Conservation (phyloP, 495 filamentous ascomycete genomes). For the Tuber borchii region DNA sequence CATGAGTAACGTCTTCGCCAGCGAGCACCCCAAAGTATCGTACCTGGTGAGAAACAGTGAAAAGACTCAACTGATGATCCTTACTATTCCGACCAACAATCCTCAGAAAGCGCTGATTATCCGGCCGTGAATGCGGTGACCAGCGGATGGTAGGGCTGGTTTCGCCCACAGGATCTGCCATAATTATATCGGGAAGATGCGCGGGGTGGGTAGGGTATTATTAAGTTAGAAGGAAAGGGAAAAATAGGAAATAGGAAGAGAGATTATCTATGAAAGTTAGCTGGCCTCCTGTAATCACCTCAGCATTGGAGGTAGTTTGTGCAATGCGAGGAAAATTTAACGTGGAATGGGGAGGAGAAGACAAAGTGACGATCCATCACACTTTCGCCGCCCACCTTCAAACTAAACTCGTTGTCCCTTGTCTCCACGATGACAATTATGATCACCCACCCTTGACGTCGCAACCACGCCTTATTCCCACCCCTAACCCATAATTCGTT, state of each 20-base stretch:
- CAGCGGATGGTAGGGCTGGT: slow-evolving; percentile 52
- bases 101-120: slow-evolving; percentile 65
- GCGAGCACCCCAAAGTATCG: slow-evolving; percentile 4
- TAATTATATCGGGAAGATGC: background rate
- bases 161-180: slow-evolving; percentile 12
- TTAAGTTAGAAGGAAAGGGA: background rate
- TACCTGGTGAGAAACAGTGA: slow-evolving; percentile 59
- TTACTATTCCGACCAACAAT: slow-evolving; percentile 59
- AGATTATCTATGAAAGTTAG: slow-evolving; percentile 3
- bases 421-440: background rate
- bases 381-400: background rate
- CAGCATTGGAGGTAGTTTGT: background rate
- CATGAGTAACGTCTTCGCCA: background rate
- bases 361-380: background rate
- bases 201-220: background rate
- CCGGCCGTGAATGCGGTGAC: slow-evolving; percentile 70
- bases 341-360: background rate
- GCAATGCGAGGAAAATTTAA: background rate
- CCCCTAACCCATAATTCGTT: background rate
- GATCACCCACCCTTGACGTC: background rate
- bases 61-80: slow-evolving; percentile 71
- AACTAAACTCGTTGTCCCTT: background rate
- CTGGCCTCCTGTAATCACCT: background rate
- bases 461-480: background rate
- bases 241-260: background rate